Evolutionary conservation across 2,329 filamentous ascomycete species (phyloP).

Genomic region (Laburnicola sp.): DNA sequence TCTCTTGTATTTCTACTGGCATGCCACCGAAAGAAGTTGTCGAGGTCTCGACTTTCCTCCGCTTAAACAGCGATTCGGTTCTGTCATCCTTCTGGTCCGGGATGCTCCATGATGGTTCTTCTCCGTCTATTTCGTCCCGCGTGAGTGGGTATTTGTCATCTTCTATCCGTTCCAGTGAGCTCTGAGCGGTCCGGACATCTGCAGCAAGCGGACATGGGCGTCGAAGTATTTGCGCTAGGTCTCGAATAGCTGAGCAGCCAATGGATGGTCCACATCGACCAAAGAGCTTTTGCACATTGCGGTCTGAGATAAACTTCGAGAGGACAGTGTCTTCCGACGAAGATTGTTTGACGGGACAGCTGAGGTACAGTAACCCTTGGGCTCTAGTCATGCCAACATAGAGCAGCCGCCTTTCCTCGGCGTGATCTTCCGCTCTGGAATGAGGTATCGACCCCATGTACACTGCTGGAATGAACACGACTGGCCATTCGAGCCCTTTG

Average conservation of each 20-base stretch:
- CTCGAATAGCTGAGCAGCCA: conserved; percentile 62
- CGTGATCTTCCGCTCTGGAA: conserved; percentile 77
- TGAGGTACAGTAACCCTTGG: conserved; percentile 82
- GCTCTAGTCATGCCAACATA: conserved; percentile 98
- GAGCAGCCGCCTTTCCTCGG: conserved; percentile 84
- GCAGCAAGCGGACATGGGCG: conserved; percentile 61
- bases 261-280: conserved; percentile 71
- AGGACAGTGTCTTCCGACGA: conserved; percentile 64
- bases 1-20: conserved; percentile 37
- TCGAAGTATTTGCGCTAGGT: conserved; percentile 71
- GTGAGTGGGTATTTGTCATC: conserved; percentile 43
- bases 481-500: conserved; percentile 94
- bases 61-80: conserved; percentile 23
- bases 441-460: conserved; percentile 93
- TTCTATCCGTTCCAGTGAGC: conserved; percentile 34
- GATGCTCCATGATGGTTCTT: conserved; percentile 25
- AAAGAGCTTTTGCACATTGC: conserved; percentile 57
- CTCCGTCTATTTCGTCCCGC: conserved; percentile 40
- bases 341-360: conserved; percentile 71
- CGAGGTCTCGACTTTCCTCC: conserved; percentile 29
- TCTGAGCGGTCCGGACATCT: conserved; percentile 28
- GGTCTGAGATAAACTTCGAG: conserved; percentile 70
- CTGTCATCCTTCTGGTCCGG: conserved; percentile 9
- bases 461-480: conserved; percentile 88
- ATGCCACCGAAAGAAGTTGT: conserved; percentile 13